These are phyloP conservation scores for Aspergillus terreus DNA, from an alignment of 2,329 filamentous ascomycete species.

Conservation along the genomic window DNA sequence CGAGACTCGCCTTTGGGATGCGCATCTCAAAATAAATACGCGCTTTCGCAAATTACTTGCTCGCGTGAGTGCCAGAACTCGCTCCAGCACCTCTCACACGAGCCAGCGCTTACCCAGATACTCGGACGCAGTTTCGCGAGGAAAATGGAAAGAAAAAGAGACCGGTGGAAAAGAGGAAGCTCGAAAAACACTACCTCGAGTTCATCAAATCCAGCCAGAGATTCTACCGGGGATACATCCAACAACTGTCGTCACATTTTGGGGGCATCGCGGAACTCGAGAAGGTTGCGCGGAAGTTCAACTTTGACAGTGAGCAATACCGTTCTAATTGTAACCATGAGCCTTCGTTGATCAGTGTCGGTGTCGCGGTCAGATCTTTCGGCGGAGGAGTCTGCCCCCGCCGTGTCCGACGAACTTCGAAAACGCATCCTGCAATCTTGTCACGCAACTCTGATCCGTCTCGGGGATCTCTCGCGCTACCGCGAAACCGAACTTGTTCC, in stretches of 20 bases:
- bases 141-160: conserved; percentile 51
- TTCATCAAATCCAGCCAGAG: conserved; percentile 85
- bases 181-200: conserved; percentile 74
- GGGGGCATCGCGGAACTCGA: conserved; percentile 56
- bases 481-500: conserved; percentile 68
- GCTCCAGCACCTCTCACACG: background rate
- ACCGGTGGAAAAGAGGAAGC: conserved; percentile 66
- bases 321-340: conserved; percentile 5
- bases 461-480: conserved; percentile 89
- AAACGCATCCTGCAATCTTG: conserved; percentile 67
- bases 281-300: conserved; percentile 52
- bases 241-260: conserved; percentile 64
- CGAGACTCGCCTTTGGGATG: conserved; percentile 72
- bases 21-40: conserved; percentile 72
- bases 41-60: conserved; percentile 70
- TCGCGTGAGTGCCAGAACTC: conserved; percentile 40
- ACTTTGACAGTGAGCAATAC: conserved; percentile 42
- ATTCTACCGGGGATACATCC: conserved; percentile 84
- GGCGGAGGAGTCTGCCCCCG: conserved; percentile 40
- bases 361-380: conserved; percentile 35
- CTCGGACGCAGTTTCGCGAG: conserved; percentile 43
- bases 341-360: conserved; percentile 7
- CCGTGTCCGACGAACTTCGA: conserved; percentile 50
- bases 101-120: background rate
- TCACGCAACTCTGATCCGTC: conserved; percentile 76